Conservation (phyloP, 2,329 filamentous ascomycete genomes). For the Aspergillus neotritici region DNA sequence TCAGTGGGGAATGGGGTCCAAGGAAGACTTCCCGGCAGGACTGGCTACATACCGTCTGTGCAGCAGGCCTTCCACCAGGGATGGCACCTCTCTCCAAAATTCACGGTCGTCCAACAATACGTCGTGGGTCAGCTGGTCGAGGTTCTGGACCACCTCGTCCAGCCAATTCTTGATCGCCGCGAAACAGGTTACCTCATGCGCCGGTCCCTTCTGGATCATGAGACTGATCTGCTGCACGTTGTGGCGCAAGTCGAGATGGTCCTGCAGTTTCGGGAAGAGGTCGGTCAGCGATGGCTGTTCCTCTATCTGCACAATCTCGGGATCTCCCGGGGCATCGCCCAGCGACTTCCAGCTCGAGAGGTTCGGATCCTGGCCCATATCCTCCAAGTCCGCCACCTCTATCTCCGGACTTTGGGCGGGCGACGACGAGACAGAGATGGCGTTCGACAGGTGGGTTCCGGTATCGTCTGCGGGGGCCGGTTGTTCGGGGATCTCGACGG, state of each 20-base stretch:
- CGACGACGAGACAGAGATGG: constrained; percentile 41
- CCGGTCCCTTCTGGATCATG: constrained; percentile 33
- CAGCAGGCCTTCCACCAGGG: constrained; percentile 36
- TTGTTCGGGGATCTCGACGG: constrained; percentile 9
- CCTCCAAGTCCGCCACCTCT: constrained; percentile 46
- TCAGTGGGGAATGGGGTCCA: not conserved
- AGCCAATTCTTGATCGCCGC: constrained; percentile 40
- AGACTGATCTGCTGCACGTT: constrained; percentile 28
- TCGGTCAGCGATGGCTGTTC: constrained; percentile 30
- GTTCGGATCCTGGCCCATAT: constrained; percentile 44
- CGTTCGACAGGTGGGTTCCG: constrained; percentile 20
- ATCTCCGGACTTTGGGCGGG: constrained; percentile 43
- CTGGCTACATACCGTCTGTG: constrained; percentile 32
- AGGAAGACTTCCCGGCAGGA: not conserved
- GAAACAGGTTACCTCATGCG: constrained; percentile 28
- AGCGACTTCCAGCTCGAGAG: constrained; percentile 41
- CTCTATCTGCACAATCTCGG: constrained; percentile 33
- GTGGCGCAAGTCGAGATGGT: constrained; percentile 24
- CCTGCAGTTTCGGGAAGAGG: constrained; percentile 33
- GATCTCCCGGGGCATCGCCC: constrained; percentile 30
- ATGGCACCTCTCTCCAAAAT: constrained; percentile 43
- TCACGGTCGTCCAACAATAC: constrained; percentile 36
- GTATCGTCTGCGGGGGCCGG: constrained; percentile 12
- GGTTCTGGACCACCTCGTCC: constrained; percentile 29
- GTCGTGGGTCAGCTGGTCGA: constrained; percentile 32